Base-by-base conservation (phyloP, 2,329 filamentous ascomycete species). In the Teratosphaeria zuluensis region DNA sequence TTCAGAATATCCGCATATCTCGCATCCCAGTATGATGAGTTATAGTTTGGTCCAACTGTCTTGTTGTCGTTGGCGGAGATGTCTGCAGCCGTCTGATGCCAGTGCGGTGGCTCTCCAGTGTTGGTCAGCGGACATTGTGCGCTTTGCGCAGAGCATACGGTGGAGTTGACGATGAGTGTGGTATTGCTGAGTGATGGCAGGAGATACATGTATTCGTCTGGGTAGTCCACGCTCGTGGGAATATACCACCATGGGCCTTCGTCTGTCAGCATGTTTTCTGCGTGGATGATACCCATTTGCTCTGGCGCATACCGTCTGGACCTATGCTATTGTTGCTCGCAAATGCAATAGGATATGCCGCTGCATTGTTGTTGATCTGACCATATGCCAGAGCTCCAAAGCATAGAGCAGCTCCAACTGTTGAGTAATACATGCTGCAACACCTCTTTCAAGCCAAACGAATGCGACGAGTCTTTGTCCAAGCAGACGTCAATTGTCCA, bases 231-330 rank as follows among this genome's bases (percentile, higher is more conserved):
- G 19, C 46, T 33, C 24, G 52, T 42, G 7, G 52, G 21, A 11
- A 60, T 58, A 24, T 52, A 51, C 51, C 59, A 61, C 61, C 61
- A 62, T 1, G 61, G 61, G 4, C 61, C 61, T 61, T 54, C 28
- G n/a, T 51, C 48, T 32, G 35, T 51, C 32, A 55, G 56, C 53
- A 21, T 58, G 9, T 32, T 54, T 16, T 11, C 21, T 19, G 24
- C 9, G 19, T 9, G 7, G 42, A 14, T 42, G 35, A 14, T 21
- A 7, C 16, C 16, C 7, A n/a, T 21, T 2, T 19, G 6, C 42
- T 9, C 2, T 48, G 54, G 56, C n/a, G 54, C 59, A 42, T 51
- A 61, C 59, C 59, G 51, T 61, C 59, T 48, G 59, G 59, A 48
- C 59, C 59, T 12, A 61, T 56, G 21, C 57, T 59, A 14, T 42